These are phyloP conservation scores for Microsporum audouinii DNA, from an alignment of 2,329 filamentous ascomycete species.

Conservation along the genomic window DNA sequence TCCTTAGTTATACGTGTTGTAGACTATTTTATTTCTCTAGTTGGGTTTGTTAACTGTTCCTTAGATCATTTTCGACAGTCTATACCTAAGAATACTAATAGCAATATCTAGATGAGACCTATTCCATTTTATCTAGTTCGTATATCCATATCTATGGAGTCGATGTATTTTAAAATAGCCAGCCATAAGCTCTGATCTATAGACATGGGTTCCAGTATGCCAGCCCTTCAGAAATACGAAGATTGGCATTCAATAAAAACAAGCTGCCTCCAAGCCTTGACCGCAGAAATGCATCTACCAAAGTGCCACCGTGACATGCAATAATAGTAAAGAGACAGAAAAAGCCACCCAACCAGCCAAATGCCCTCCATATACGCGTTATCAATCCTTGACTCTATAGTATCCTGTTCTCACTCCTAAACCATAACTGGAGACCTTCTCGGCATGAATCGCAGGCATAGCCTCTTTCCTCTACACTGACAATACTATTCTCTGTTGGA, in stretches of 20 bases:
- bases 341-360: not conserved
- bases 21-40: not conserved
- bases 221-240: too few species aligned
- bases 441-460: constrained; percentile 8
- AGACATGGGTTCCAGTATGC: too few species aligned
- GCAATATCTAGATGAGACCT: not conserved
- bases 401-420: not conserved
- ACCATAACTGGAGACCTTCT: not conserved
- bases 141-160: not conserved
- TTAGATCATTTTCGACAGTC: not conserved
- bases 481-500: constrained; percentile 10
- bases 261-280: not conserved
- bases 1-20: not conserved
- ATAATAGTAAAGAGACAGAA: not conserved
- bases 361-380: too few species aligned
- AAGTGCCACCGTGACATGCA: not conserved
- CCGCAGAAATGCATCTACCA: constrained; percentile 2
- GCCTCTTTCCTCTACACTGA: not conserved
- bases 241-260: not conserved
- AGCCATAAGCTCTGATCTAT: too few species aligned
- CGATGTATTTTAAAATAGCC: too few species aligned
- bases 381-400: too few species aligned
- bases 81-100: not conserved
- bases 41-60: not conserved
- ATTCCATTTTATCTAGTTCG: not conserved